Base-by-base conservation (phyloP, 1,284 basidiomycete species). In the Phellopilus nigrolimitatus region DNA sequence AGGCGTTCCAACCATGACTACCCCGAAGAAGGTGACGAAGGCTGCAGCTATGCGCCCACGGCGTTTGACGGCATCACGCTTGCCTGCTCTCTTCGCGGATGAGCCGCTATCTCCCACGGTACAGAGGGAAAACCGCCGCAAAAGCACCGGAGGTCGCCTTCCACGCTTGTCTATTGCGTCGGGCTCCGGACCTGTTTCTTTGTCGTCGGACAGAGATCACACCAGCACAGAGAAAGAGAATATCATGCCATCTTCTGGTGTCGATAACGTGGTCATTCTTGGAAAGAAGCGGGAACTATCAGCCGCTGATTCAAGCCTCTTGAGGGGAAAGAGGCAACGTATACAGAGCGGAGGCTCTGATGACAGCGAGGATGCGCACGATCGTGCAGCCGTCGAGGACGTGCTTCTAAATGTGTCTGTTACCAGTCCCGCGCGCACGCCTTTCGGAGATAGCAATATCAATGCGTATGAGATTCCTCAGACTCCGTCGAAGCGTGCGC, bases 301-400 rank as follows among this genome's bases (percentile, higher is more conserved):
- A 17, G 47, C 44, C 24, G 41, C 36, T 3, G 40, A 42, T 27
- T 49, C 33, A 6, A 49, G 38, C 21, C 52, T 47, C 10, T 12
- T 45, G 40, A 28, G 47, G 15, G 47, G 47, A 3, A 54, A 54
- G 37, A 49, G 47, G 21, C 47, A 27, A 27, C 47, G 52, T 9
- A 40, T 30, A 9, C 21, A 28, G 15, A 49, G 31, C 22, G 12
- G 6, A 15, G 47, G 52, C n/a, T 49, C 47, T 9, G 47, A 49
- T 30, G 52, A 54, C 17, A 54, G 52, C 38, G 42, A 45, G 25
- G 52, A 54, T 22, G 52, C 47, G 9, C 43, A 21, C 13, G n/a
- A n/a, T n/a, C n/a, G n/a, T n/a, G n/a, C n/a, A n/a, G 38, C 36
- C 1, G 41, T 49, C 15, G 52, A 49, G 13, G 42, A 36, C 10